phyloP scores from a whole-genome alignment of 352 stramenopile species.

The Discostella stelligera region DNA sequence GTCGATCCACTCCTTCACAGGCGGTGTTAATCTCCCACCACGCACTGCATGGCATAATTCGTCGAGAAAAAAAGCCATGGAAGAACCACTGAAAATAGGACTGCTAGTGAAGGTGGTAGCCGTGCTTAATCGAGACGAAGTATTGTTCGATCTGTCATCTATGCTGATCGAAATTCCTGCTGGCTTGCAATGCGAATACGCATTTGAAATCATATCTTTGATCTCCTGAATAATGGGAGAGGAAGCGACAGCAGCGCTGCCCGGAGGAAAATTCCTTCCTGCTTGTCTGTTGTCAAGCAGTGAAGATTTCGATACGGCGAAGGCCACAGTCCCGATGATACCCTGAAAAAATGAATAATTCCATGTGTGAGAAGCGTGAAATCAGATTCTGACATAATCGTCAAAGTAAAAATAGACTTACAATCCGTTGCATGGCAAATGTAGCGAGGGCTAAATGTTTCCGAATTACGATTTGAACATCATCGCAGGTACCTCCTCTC shows the following conservation, averaged over 20 bases:
- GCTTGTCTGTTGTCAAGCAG: conserved; percentile 23
- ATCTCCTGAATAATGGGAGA: conserved; percentile 46
- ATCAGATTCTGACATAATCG: conserved; percentile 2
- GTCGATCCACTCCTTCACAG: conserved; percentile 45
- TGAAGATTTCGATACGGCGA: conserved; percentile 43
- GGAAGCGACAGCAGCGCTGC: conserved; percentile 8
- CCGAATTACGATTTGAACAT: conserved; percentile 58
- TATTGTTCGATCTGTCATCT: neutral
- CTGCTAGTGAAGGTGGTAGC: neutral
- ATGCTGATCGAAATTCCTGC: conserved; percentile 5
- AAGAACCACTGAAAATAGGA: conserved; percentile 34
- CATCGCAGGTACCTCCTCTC: conserved; percentile 28
- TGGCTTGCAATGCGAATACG: conserved; percentile 42
- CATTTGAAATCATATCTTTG: conserved; percentile 46
- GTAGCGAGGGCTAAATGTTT: conserved; percentile 49
- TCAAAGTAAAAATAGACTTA: conserved; percentile 21
- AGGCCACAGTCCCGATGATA: conserved; percentile 59
- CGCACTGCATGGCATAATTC: conserved; percentile 55
- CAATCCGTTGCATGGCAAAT: conserved; percentile 49
- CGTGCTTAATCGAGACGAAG: too few relatives aligned
- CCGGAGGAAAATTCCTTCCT: conserved; percentile 6
- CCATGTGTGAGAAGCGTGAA: neutral
- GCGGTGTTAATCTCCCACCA: conserved; percentile 31
- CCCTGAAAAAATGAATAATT: conserved; percentile 27
- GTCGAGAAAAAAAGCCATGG: conserved; percentile 53